A percentile compares a stretch with the other conserved stretches of the same genome.
Conservation (phyloP, 768 basidiomycete genomes). For the Ramaria rubella region DNA sequence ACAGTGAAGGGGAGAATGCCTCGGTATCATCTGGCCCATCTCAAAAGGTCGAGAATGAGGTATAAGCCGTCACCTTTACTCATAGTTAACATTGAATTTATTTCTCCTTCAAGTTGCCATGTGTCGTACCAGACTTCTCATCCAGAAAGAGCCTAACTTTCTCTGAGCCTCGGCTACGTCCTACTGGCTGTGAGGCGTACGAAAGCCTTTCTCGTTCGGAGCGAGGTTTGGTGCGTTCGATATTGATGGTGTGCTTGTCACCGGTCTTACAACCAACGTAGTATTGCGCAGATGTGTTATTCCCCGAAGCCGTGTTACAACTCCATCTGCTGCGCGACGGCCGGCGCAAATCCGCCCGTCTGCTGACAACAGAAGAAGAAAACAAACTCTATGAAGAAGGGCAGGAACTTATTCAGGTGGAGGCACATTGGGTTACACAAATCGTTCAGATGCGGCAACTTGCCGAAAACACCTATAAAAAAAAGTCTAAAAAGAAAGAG, state of each 20-base stretch:
- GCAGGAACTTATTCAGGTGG: conserved; percentile 30
- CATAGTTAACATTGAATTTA: background rate
- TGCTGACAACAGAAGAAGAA: conserved; percentile 53
- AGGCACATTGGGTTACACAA: conserved; percentile 68
- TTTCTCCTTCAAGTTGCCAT: background rate
- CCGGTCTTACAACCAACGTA: background rate
- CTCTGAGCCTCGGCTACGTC: background rate
- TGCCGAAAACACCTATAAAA: background rate
- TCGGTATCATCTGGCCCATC: background rate
- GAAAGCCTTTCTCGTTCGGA: conserved; percentile 12
- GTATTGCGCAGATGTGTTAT: conserved; percentile 46
- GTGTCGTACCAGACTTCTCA: background rate
- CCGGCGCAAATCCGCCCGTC: conserved; percentile 40
- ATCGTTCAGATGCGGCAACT: conserved; percentile 35
- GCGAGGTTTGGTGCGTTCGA: conserved; percentile 10
- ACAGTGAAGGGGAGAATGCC: background rate
- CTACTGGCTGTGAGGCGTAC: conserved; percentile 11
- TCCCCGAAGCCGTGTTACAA: conserved; percentile 67
- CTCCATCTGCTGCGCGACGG: conserved; percentile 68
- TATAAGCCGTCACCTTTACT: background rate
- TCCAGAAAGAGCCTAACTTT: background rate
- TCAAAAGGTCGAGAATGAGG: background rate
- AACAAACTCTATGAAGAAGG: conserved; percentile 45
- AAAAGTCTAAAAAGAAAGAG: background rate
- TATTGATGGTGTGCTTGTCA: background rate